These are phyloP conservation scores for Neopestalotiopsis sp. DNA, from an alignment of 2,329 filamentous ascomycete genomes.

Conservation along the genomic window DNA sequence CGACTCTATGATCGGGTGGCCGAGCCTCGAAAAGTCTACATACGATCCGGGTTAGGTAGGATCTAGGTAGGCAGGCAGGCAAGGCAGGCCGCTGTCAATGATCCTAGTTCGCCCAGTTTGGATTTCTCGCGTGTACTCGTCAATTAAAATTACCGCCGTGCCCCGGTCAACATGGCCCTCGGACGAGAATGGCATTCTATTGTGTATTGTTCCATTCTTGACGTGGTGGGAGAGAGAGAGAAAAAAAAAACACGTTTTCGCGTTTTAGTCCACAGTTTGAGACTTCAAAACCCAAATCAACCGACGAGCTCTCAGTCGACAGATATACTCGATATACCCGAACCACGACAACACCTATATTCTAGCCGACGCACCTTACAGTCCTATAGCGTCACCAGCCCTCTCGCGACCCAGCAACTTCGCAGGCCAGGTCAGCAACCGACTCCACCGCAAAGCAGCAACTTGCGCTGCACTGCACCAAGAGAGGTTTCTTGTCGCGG, in stretches of 20 bases:
- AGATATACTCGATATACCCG: neutral
- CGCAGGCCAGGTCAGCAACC: conserved; percentile 9
- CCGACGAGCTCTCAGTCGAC: neutral
- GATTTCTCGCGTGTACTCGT: conserved; percentile 7
- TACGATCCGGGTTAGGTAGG: neutral
- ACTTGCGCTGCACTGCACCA: neutral
- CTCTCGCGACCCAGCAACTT: neutral
- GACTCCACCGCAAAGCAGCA: conserved; percentile 10
- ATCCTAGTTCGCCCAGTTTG: conserved; percentile 5
- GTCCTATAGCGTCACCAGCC: neutral
- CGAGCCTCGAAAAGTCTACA: neutral
- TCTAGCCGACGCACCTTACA: neutral
- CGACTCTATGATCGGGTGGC: neutral
- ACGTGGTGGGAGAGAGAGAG: neutral
- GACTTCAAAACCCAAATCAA: neutral
- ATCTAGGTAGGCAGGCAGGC: neutral
- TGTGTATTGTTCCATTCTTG: neutral
- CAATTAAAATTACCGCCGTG: conserved; percentile 10
- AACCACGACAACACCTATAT: neutral
- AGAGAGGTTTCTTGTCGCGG: conserved; percentile 5
- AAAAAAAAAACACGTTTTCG: neutral
- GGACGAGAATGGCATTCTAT: neutral
- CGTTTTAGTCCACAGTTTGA: neutral
- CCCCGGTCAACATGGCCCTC: neutral
- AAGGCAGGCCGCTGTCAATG: conserved; percentile 1